Base-by-base conservation (phyloP, 2,329 filamentous ascomycete genomes). In the Sphaerostilbella broomeana region DNA sequence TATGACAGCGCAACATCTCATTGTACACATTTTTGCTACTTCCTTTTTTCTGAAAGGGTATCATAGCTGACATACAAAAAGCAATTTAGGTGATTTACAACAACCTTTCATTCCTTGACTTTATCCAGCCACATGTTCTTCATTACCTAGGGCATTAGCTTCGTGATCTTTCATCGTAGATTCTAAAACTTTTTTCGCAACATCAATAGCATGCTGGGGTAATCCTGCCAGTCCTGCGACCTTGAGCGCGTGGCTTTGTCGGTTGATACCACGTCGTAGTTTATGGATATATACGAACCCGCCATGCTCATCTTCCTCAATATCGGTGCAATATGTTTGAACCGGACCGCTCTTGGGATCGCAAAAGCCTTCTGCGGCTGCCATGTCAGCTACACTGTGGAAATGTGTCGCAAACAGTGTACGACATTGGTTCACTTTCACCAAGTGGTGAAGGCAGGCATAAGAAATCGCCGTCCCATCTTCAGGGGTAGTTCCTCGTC, bases 381-480 rank as follows among this genome's bases (percentile, higher is more conserved):
- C 86, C 67, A 94, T 75, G 55, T 95, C 88, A 2, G 84, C 83
- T 5, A 98, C 68, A 4, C 64, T 70, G 60, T 98, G 90, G 55
- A 97, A 98, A 61, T 98, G 92, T 12, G 92, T 97, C 1, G 92
- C 92, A 59, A 98, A 98, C 28, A 98, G 69, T 1, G 84, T 80
- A 11, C 92, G 77, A 56, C 84, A 87, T 56, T 72, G 70, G 57
- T 92, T 95, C 16, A 84, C 68, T 34, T 79, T 72, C 51, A 86
- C 82, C 12, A 98, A 68, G 60, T 97, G 87, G 55, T 90, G 77
- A 35, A 98, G 67, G 54, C 83, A 88, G 1, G 90, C 92, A 60
- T 84, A 97, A 0, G 87, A 87, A 2, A 98, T 84, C 1, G 92
- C 92, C 2, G 83, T 76, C 3, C 92, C 92, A 58, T 97, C 92